These are phyloP conservation scores for Fusarium xylarioides DNA, from an alignment of 2,329 filamentous ascomycete genomes.

Conservation along the genomic window DNA sequence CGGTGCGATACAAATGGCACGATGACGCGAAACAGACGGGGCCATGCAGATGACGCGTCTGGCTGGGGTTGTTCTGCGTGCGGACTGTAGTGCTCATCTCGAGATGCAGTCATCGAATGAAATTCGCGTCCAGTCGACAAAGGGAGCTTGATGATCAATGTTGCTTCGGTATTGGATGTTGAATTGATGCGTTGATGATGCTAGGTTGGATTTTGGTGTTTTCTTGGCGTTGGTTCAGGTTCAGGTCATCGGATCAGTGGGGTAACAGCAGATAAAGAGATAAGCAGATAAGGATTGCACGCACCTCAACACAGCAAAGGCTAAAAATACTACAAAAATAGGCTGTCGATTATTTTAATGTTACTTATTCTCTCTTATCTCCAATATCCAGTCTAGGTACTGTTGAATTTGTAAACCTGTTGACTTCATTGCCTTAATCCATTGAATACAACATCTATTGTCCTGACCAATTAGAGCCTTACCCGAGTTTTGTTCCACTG, in stretches of 20 bases:
- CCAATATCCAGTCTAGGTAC: neutral
- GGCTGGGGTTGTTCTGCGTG: neutral
- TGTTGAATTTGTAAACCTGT: rapidly evolving
- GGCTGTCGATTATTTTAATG: neutral
- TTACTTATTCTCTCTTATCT: neutral
- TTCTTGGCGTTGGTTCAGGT: neutral
- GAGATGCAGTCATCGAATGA: neutral
- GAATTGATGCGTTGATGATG: neutral
- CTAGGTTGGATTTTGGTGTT: too few species aligned
- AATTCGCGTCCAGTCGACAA: neutral
- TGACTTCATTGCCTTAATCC: rapidly evolving
- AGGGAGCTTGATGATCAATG: neutral
- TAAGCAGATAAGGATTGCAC: neutral
- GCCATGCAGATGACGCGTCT: neutral
- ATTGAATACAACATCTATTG: rapidly evolving
- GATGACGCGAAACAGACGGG: neutral
- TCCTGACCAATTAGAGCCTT: neutral
- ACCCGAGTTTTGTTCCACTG: neutral
- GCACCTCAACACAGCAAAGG: neutral
- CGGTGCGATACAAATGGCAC: neutral
- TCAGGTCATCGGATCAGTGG: neutral
- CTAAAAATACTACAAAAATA: neutral
- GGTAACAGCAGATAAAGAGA: neutral
- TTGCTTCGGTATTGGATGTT: neutral
- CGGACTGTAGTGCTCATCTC: neutral